Evolutionary conservation across 495 filamentous ascomycete genomes (phyloP).

Genomic region (Daldinia loculata): DNA sequence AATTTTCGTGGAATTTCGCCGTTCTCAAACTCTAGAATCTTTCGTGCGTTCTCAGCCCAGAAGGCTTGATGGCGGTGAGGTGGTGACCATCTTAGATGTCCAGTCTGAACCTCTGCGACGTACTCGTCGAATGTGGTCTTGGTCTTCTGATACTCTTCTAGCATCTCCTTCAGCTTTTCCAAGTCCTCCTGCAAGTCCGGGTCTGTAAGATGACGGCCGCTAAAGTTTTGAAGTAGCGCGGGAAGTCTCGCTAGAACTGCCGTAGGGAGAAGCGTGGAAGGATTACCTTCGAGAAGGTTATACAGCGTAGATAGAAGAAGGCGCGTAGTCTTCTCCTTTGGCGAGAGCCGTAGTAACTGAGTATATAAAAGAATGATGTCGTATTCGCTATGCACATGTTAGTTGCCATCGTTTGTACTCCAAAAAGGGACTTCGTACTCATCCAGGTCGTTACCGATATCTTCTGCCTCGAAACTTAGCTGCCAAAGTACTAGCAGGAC

Average conservation of each 20-base stretch:
- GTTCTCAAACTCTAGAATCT: slow-evolving; percentile 85
- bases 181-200: slow-evolving; percentile 90
- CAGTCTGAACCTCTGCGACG: slow-evolving; percentile 84
- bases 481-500: slow-evolving; percentile 94
- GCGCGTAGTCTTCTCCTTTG: slow-evolving; percentile 97
- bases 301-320: slow-evolving; percentile 86
- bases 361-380: slow-evolving; percentile 91
- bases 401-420: slow-evolving; percentile 21
- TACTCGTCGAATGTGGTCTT: slow-evolving; percentile 99
- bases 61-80: slow-evolving; percentile 90
- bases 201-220: slow-evolving; percentile 85
- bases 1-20: slow-evolving; percentile 83
- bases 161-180: slow-evolving; percentile 72
- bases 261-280: slow-evolving; percentile 77
- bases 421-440: slow-evolving; percentile 62
- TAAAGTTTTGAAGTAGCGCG: slow-evolving; percentile 78
- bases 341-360: slow-evolving; percentile 86
- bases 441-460: slow-evolving; percentile 86
- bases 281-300: slow-evolving; percentile 84
- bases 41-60: slow-evolving; percentile 95
- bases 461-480: slow-evolving; percentile 85
- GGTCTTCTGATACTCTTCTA: slow-evolving; percentile 93
- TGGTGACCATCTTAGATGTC: slow-evolving; percentile 93
- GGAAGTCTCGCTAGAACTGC: slow-evolving; percentile 86
- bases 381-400: slow-evolving; percentile 71